phyloP scores from a whole-genome alignment of 2,329 filamentous ascomycete genomes.

The Fusarium devonianum region DNA sequence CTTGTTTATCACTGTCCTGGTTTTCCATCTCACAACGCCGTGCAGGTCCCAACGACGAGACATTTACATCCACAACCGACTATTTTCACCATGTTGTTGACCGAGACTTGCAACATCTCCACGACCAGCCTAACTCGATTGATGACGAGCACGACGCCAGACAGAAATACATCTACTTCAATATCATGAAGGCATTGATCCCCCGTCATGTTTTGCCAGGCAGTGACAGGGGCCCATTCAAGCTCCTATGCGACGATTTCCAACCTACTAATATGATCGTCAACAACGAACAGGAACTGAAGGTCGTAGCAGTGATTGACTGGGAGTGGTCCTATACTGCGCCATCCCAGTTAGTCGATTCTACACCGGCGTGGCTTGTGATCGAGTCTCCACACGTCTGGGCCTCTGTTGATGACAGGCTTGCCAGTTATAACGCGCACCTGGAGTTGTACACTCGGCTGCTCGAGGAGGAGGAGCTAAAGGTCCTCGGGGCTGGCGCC shows the following conservation, averaged over 20 bases:
- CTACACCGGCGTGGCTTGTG: slow-evolving; percentile 2
- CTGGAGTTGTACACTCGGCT: slow-evolving; percentile 4
- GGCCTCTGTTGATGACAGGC: slow-evolving; percentile 3
- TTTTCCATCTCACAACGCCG: neutral
- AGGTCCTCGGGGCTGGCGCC: neutral
- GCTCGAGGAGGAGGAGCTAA: slow-evolving; percentile 8
- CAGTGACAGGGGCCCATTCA: neutral
- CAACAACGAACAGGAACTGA: slow-evolving; percentile 11
- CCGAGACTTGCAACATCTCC: slow-evolving; percentile 4
- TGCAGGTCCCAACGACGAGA: neutral
- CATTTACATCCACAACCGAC: neutral
- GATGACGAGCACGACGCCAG: slow-evolving; percentile 1
- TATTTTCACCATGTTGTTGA: slow-evolving; percentile 7
- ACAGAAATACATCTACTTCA: slow-evolving; percentile 4
- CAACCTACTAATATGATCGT: slow-evolving; percentile 8
- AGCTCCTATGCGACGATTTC: slow-evolving; percentile 9
- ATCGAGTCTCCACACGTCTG: slow-evolving; percentile 3
- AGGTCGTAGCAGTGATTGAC: slow-evolving; percentile 9
- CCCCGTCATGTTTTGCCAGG: slow-evolving; percentile 2
- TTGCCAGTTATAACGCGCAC: slow-evolving; percentile 3
- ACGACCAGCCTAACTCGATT: slow-evolving; percentile 6
- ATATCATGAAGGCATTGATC: slow-evolving; percentile 7
- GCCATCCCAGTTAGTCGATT: slow-evolving; percentile 9
- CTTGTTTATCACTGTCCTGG: too few relatives aligned
- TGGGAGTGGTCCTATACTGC: slow-evolving; percentile 15